Evolutionary conservation across 345 rosid genomes (phyloP).

Genomic region (Linum trigynum): DNA sequence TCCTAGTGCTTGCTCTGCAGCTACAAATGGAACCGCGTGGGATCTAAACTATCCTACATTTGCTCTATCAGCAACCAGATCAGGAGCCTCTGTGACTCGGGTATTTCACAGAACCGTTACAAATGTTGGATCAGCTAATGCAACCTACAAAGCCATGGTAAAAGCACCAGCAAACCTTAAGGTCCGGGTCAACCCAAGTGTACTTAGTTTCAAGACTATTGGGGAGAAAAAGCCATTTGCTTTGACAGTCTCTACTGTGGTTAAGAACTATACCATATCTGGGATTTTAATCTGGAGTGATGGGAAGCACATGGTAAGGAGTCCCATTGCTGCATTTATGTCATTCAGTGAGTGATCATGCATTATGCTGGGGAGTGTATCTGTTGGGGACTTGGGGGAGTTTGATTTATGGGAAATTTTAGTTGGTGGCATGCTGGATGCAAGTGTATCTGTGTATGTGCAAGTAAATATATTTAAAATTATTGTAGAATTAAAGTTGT

Average conservation of each 20-base stretch:
- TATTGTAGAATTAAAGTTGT: too few species aligned
- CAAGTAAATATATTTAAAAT: too few species aligned
- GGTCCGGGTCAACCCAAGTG: conserved; percentile 30
- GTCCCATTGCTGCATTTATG: neutral
- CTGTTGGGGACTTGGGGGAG: too few species aligned
- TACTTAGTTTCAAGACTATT: conserved; percentile 25
- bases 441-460: too few species aligned
- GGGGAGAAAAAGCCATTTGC: conserved; percentile 36
- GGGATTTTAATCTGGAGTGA: neutral
- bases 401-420: too few species aligned
- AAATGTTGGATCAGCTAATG: conserved; percentile 40
- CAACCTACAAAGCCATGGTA: conserved; percentile 31
- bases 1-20: conserved; percentile 22
- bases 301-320: neutral
- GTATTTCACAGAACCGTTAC: conserved; percentile 42
- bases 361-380: too few species aligned
- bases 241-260: conserved; percentile 21
- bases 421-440: too few species aligned
- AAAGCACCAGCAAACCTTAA: conserved; percentile 8
- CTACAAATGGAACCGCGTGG: conserved; percentile 8
- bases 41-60: conserved; percentile 54
- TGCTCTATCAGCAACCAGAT: conserved; percentile 15
- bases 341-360: too few species aligned
- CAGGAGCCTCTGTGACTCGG: conserved; percentile 14
- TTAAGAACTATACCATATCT: neutral